Base-by-base conservation (phyloP, 1,139 yeast species). In the Nakaseomyces glabratus region DNA sequence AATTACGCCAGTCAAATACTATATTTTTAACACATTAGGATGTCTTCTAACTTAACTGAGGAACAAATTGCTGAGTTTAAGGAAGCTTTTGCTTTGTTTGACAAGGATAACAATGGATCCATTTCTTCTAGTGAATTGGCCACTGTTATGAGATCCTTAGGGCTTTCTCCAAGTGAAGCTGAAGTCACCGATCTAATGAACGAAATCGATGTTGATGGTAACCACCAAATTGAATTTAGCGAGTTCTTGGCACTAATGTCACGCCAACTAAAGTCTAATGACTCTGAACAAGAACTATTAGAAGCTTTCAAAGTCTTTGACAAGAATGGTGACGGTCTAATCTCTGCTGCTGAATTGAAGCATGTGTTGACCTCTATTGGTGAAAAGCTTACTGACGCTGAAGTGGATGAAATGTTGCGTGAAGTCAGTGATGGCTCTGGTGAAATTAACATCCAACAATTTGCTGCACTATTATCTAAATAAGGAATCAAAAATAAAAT, bases 371-470 rank as follows among this genome's bases (percentile, higher is more conserved):
- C 96, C 29, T 84, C 96, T 9, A 86, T 93, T 58, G 98, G 98
- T 48, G 98, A 90, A 62, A 85, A 84, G 61, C 71, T 90, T 53
- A 77, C 94, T 21, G 97, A 90, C 51, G 93, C 88, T 36, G 98
- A 90, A 62, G 95, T 93, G 37, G 93, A 85, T 52, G 94, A 85
- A 62, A 90, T 90, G 96, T 75, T 90, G 57, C 76, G 82, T 57
- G 98, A 90, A 58, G 97, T 96, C 40, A 81, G 90, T 48, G 90
- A 88, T 61, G 88, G 93, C 45, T 94, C 90, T 50, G 97, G 97
- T 38, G 94, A 82, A 62, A 90, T 90, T 56, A 93, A 88, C 62
- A 90, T 90, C 60, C 86, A 82, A 57, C 98, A 90, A 64, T 90
- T 90, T 61, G 93, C 93, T 45, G 81, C 80, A 49, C 71, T 82